Evolutionary conservation across 306 rosid genomes (phyloP).

Genomic region (Vigna radiata): DNA sequence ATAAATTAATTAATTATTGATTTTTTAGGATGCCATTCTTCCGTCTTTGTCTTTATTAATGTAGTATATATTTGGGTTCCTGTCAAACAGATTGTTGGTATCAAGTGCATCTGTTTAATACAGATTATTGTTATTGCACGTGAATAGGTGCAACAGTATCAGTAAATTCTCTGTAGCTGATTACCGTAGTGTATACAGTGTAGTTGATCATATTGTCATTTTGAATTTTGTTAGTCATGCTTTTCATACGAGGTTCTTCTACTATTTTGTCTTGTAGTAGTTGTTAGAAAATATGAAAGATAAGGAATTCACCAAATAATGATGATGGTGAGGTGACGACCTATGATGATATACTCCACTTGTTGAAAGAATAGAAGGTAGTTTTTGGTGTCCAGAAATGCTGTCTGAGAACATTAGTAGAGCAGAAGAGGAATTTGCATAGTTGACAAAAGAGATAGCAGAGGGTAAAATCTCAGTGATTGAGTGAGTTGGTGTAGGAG

Average conservation of each 20-base stretch:
- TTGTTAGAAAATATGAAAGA: background rate
- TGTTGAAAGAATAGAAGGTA: background rate
- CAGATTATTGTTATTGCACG: background rate
- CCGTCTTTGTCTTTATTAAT: conserved; percentile 6
- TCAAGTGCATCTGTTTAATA: background rate
- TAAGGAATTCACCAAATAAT: background rate
- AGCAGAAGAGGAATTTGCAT: background rate
- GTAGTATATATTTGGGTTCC: background rate
- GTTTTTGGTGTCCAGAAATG: conserved; percentile 6
- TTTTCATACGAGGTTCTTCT: background rate
- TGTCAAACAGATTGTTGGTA: background rate
- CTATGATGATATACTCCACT: background rate
- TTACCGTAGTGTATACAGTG: background rate
- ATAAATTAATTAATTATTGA: background rate
- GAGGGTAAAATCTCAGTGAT: background rate
- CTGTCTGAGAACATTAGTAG: background rate
- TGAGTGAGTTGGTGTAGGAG: background rate
- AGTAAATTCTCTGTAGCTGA: background rate
- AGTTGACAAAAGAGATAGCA: background rate
- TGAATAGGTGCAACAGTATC: conserved; percentile 2
- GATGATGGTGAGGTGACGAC: background rate
- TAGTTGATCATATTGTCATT: background rate
- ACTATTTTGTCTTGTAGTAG: background rate
- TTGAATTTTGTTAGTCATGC: background rate
- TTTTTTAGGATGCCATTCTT: background rate